Evolutionary conservation across 2,329 filamentous ascomycete genomes (phyloP).

Genomic region (Karstenula rhodostoma): DNA sequence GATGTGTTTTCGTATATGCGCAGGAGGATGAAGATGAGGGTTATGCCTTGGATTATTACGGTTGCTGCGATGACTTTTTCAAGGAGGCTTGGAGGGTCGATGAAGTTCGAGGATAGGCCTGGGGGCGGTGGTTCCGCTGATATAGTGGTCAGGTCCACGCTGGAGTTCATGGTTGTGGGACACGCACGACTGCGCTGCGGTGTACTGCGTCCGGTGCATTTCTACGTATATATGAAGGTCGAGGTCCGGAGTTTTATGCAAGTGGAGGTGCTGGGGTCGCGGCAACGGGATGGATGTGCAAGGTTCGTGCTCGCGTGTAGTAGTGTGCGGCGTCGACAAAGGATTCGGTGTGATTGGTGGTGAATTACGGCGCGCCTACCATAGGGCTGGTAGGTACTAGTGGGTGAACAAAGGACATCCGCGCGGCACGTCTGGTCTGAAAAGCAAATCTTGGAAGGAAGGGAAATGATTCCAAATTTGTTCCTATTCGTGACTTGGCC

Average conservation of each 20-base stretch:
- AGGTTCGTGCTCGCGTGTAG: neutral
- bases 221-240: neutral
- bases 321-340: neutral
- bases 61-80: conserved; percentile 12
- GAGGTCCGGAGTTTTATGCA: neutral
- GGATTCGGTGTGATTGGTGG: neutral
- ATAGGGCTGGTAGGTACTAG: no score
- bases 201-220: neutral
- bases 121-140: neutral
- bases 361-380: neutral
- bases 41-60: conserved; percentile 13
- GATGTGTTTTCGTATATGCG: conserved; percentile 16
- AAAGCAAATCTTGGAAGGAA: neutral
- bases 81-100: conserved; percentile 15
- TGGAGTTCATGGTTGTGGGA: neutral
- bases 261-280: neutral
- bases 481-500: neutral
- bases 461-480: neutral
- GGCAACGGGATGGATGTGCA: neutral
- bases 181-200: neutral
- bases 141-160: neutral
- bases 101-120: conserved; percentile 9
- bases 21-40: conserved; percentile 8
- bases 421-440: neutral
- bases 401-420: neutral